Evolutionary conservation across 2,329 filamentous ascomycete species (phyloP).

Genomic region (Cladosporium cucumerinum): DNA sequence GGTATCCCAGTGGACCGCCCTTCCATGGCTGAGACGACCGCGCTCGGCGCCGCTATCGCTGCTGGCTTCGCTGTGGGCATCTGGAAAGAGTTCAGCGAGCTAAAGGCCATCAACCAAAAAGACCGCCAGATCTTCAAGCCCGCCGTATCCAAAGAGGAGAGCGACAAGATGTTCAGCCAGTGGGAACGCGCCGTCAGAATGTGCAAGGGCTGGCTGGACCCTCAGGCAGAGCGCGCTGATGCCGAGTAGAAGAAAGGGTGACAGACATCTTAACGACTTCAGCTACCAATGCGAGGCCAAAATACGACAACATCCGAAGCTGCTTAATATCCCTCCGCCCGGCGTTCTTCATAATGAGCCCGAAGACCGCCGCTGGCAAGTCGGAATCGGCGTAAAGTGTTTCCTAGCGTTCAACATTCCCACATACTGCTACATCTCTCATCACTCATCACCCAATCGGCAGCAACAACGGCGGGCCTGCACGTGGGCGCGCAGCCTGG

Average conservation of each 20-base stretch:
- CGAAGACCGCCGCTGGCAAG: neutral
- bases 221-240: slow-evolving; percentile 20
- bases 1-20: slow-evolving; percentile 80
- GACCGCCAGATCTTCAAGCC: slow-evolving; percentile 26
- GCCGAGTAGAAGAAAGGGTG: neutral
- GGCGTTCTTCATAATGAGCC: neutral
- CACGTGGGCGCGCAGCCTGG: neutral
- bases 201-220: slow-evolving; percentile 28
- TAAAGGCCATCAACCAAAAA: slow-evolving; percentile 45
- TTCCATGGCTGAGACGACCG: slow-evolving; percentile 85
- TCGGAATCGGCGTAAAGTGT: neutral
- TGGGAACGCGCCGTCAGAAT: slow-evolving; percentile 28
- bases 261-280: neutral
- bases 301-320: neutral
- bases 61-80: slow-evolving; percentile 75
- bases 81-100: slow-evolving; percentile 69
- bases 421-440: neutral
- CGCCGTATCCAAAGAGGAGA: slow-evolving; percentile 30
- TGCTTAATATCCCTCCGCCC: neutral
- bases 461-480: neutral
- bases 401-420: neutral
- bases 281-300: neutral
- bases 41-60: slow-evolving; percentile 82
- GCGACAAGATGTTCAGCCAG: slow-evolving; percentile 27
- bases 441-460: neutral